Evolutionary conservation across 805 yeast genomes (phyloP).

Genomic region (Tetrapisispora namnaoensis): DNA sequence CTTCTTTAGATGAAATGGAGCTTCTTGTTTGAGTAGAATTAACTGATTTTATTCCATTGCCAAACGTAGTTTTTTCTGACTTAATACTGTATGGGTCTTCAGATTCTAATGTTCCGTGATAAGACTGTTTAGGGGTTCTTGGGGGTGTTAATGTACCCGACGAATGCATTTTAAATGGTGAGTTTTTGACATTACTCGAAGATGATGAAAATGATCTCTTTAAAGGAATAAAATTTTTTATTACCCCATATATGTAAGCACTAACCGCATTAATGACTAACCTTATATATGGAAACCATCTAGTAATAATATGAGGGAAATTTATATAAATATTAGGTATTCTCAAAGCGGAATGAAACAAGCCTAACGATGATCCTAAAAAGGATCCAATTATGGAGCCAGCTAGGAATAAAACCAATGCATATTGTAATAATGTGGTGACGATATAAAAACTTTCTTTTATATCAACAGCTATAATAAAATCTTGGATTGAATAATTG

Average conservation of each 20-base stretch:
- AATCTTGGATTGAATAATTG: slow-evolving; percentile 16
- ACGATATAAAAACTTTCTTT: slow-evolving; percentile 10
- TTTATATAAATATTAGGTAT: slow-evolving; percentile 20
- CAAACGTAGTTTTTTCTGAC: neutral
- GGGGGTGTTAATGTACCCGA: neutral
- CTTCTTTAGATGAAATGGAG: slow-evolving; percentile 11
- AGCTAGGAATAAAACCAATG: slow-evolving; percentile 14
- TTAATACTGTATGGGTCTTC: neutral
- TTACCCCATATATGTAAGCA: neutral
- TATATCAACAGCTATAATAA: slow-evolving; percentile 8
- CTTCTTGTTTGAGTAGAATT: neutral
- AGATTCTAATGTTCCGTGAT: neutral
- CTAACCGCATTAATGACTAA: neutral
- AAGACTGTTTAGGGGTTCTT: neutral
- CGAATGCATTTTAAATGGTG: neutral
- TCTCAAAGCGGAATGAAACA: slow-evolving; percentile 12
- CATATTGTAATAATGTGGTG: slow-evolving; percentile 17
- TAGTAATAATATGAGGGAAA: slow-evolving; percentile 1
- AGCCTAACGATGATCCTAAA: slow-evolving; percentile 15
- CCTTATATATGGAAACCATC: neutral
- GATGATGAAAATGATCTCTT: neutral
- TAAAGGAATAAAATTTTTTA: neutral
- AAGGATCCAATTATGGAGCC: slow-evolving; percentile 15
- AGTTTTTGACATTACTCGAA: neutral
- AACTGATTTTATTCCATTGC: neutral